Evolutionary conservation across 2,329 filamentous ascomycete species (phyloP).

Genomic region (Diaporthe eres): DNA sequence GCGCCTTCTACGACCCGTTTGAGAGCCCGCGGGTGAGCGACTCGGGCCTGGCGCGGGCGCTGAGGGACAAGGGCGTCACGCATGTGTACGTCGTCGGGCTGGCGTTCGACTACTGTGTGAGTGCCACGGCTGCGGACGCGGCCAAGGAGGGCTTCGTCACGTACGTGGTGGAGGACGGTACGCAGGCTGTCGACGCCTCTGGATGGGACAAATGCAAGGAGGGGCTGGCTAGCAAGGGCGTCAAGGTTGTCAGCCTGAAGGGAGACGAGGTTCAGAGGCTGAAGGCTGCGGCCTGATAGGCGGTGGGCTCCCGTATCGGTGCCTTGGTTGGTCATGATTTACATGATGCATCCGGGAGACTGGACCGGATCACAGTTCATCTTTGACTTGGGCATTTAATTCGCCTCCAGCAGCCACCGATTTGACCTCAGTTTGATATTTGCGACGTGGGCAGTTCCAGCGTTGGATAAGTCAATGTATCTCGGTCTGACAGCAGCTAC

Average conservation of each 20-base stretch:
- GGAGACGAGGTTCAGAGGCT: slow-evolving; percentile 70
- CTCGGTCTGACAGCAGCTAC: neutral
- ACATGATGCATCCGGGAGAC: neutral
- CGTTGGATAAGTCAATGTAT: neutral
- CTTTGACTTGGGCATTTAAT: no score
- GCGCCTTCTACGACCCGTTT: slow-evolving; percentile 89
- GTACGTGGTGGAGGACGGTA: slow-evolving; percentile 84
- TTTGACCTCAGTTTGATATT: neutral
- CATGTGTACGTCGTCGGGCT: slow-evolving; percentile 90
- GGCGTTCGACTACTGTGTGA: slow-evolving; percentile 92
- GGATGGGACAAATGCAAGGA: slow-evolving; percentile 68
- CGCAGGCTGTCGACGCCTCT: slow-evolving; percentile 76
- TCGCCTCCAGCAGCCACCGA: neutral
- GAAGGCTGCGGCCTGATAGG: neutral
- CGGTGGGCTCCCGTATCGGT: neutral
- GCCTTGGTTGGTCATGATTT: neutral
- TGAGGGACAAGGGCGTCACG: slow-evolving; percentile 74
- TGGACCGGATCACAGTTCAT: neutral
- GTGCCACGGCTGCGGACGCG: slow-evolving; percentile 84
- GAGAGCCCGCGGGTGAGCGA: slow-evolving; percentile 69
- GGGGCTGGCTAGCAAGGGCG: slow-evolving; percentile 71
- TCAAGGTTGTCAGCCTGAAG: slow-evolving; percentile 72
- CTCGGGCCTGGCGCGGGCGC: slow-evolving; percentile 71
- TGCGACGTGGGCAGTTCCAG: neutral
- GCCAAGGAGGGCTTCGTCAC: slow-evolving; percentile 81